These are phyloP conservation scores for Pseudodiploospora longispora DNA, from an alignment of 2,329 filamentous ascomycete genomes.

Conservation along the genomic window DNA sequence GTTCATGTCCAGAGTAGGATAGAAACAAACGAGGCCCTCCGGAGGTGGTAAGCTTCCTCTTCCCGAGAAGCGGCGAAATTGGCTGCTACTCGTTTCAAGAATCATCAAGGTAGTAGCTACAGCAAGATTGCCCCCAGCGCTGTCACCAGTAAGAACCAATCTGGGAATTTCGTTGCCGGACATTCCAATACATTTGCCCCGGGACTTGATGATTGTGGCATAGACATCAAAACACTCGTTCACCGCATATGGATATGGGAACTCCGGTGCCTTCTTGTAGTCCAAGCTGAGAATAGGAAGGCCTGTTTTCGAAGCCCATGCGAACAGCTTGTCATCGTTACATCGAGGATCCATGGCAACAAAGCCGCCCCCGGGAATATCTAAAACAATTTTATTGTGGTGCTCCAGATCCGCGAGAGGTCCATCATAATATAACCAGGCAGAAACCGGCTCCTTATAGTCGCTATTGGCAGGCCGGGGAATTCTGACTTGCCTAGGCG, in stretches of 20 bases:
- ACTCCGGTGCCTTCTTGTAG: conserved; percentile 54
- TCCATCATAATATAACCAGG: conserved; percentile 93
- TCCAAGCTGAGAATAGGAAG: conserved; percentile 87
- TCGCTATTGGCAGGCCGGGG: conserved; percentile 70
- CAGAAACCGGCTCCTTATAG: conserved; percentile 74
- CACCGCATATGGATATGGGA: conserved; percentile 39
- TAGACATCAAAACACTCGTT: conserved; percentile 44
- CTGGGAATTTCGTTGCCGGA: conserved; percentile 29
- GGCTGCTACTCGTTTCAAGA: conserved; percentile 58
- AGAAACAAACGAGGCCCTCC: conserved; percentile 75
- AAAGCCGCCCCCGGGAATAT: conserved; percentile 90
- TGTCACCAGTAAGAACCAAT: conserved; percentile 40
- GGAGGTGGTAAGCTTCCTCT: conserved; percentile 60
- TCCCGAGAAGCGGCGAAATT: conserved; percentile 20
- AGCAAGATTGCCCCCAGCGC: conserved; percentile 40
- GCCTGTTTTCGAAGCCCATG: conserved; percentile 84
- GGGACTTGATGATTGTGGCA: conserved; percentile 27
- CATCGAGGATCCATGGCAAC: conserved; percentile 94
- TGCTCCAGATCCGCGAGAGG: conserved; percentile 68
- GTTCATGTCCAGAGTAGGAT: conserved; percentile 90
- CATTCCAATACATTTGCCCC: conserved; percentile 36
- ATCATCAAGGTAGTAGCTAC: conserved; percentile 81
- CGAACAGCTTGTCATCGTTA: conserved; percentile 87
- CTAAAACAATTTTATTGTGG: conserved; percentile 72
- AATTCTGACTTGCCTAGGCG: conserved; percentile 76